These are phyloP conservation scores for Musa acuminata DNA, from an alignment of 176 grass and related monocot genomes.

Conservation along the genomic window DNA sequence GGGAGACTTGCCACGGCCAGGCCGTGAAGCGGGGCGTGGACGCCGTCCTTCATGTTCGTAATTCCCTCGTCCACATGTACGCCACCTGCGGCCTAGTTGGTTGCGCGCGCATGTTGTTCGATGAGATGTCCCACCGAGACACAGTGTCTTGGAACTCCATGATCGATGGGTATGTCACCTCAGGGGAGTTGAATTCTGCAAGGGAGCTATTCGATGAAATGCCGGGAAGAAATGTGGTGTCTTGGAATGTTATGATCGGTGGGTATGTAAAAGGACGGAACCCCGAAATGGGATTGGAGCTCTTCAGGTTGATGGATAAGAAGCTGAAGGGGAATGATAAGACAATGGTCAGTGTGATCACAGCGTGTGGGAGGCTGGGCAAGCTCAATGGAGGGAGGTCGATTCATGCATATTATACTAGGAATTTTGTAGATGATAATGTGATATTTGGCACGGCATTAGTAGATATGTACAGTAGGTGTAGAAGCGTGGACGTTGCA, in stretches of 20 bases:
- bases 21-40: constrained; percentile 34
- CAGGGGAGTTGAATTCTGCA: constrained; percentile 19
- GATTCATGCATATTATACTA: constrained; percentile 34
- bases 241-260: constrained; percentile 48
- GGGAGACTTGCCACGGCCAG: constrained; percentile 25
- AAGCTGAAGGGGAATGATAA: constrained; percentile 19
- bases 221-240: constrained; percentile 38
- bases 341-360: constrained; percentile 32
- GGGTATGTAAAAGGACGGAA: constrained; percentile 32
- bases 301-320: constrained; percentile 28
- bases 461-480: constrained; percentile 57
- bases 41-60: constrained; percentile 32
- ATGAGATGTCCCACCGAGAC: constrained; percentile 44
- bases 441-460: constrained; percentile 45
- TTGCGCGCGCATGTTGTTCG: constrained; percentile 32
- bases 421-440: constrained; percentile 43
- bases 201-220: constrained; percentile 38
- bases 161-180: constrained; percentile 21
- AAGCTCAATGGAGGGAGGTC: constrained; percentile 32
- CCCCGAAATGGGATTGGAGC: constrained; percentile 32
- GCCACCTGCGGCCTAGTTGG: constrained; percentile 19
- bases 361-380: constrained; percentile 34
- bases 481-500: constrained; percentile 20
- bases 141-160: constrained; percentile 41
- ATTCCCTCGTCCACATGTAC: constrained; percentile 47